Conservation (phyloP, 1,284 basidiomycete species). For the Tetrapyrgos nigripes region DNA sequence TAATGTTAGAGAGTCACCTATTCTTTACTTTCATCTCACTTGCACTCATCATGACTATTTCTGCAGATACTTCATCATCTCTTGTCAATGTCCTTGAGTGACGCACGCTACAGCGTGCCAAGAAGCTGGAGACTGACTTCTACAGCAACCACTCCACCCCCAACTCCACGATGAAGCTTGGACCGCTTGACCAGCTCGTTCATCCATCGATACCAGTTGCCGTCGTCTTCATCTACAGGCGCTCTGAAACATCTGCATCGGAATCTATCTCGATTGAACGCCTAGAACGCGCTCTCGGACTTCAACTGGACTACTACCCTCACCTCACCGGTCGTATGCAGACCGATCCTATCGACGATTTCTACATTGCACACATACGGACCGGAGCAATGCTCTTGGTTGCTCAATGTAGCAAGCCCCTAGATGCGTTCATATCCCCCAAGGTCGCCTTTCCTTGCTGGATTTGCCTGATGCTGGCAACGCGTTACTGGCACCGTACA, state of each 20-base stretch:
- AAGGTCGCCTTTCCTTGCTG: constrained; percentile 12
- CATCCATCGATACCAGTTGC: constrained; percentile 17
- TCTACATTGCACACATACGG: constrained; percentile 14
- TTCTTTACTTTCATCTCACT: too few species aligned
- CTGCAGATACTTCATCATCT: too few species aligned
- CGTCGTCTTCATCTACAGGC: constrained; percentile 21
- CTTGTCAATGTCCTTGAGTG: too few species aligned
- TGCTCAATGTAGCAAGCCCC: constrained; percentile 17
- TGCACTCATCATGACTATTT: too few species aligned
- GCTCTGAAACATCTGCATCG: not conserved
- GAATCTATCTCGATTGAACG: constrained; percentile 16
- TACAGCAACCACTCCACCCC: too few species aligned
- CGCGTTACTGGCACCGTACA: constrained; percentile 19
- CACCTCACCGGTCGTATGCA: constrained; percentile 23
- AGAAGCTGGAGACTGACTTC: too few species aligned
- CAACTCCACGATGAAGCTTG: too few species aligned
- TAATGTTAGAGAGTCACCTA: too few species aligned
- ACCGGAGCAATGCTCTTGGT: constrained; percentile 19
- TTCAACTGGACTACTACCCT: constrained; percentile 22
- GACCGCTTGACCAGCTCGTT: too few species aligned
- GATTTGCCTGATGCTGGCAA: constrained; percentile 20
- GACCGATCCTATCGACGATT: constrained; percentile 7
- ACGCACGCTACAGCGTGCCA: too few species aligned
- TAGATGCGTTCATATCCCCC: constrained; percentile 19
- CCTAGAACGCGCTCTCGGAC: constrained; percentile 17